Evolutionary conservation across 176 grass and related monocot species (phyloP), one percentile per base, ranked within the genome.

Genomic region (Chrysopogon serrulatus): DNA sequence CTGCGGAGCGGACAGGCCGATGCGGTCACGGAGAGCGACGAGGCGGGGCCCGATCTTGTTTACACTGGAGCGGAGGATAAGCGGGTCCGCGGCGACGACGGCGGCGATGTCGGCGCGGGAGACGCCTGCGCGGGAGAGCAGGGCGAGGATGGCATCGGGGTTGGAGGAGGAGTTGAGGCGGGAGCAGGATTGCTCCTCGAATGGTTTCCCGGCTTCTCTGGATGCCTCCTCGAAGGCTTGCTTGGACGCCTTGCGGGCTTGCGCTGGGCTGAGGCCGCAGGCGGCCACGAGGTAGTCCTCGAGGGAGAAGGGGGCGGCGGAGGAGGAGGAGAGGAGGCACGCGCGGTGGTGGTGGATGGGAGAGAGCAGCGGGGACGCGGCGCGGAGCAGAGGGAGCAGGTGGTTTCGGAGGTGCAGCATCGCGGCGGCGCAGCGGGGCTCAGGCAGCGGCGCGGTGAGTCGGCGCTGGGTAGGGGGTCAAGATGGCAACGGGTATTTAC

Each of bases 261-360:
- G 84, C 15, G 74, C 84, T 4, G 27, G 49, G 41, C 64, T 45
- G 79, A 90, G 81, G 43, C 74, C 65, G 39, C 84, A 90, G 78
- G 79, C 35, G 72, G 65, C 42, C 65, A 86, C 43, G 26, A 90
- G 88, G 64, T 83, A 90, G 24, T 86, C 79, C 47, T 84, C 83
- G 66, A 83, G 49, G 49, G 80, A 82, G 48, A 85, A 85, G 21
- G 41, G 71, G 15, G 44, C 6, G 18, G 72, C 16, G 5, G 48
- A 17, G 28, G 72, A 74, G 18, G 37, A 6, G 37, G 74, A 31
- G 74, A 66, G 64, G 64, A 35, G 17, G 17, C 17, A 11, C 6
- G 17, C 7, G 47, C 0, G 26, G 45, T 7, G 63, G 17, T 26
- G 35, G 11, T 26, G 36, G 48, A 5, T 32, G 10, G 26, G 71